Evolutionary conservation across 176 grass and related monocot genomes (phyloP).

Genomic region (Zea mays): DNA sequence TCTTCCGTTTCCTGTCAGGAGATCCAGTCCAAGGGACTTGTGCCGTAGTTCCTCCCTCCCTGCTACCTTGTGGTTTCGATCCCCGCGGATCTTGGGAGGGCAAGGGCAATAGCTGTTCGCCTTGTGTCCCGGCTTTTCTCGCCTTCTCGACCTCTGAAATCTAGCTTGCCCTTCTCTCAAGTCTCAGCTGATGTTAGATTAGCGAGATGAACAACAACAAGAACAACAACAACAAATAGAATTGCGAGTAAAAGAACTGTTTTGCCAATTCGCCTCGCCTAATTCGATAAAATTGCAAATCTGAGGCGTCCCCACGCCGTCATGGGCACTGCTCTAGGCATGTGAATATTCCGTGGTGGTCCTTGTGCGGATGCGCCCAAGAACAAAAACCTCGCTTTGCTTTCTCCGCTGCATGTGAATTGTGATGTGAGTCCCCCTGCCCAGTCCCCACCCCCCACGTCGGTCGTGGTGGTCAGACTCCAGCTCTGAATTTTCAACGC

Average conservation of each 20-base stretch:
- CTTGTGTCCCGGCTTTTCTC: neutral
- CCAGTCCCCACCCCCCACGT: no score
- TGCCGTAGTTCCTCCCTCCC: neutral
- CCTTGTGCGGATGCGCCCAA: neutral
- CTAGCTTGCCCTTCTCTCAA: neutral
- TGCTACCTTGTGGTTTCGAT: neutral
- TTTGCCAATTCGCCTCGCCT: neutral
- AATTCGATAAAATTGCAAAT: neutral
- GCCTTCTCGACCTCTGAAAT: neutral
- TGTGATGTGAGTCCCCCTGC: neutral
- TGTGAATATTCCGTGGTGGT: conserved; percentile 29
- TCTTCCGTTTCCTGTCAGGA: neutral
- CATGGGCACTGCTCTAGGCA: neutral
- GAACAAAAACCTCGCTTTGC: neutral
- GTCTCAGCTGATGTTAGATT: no score
- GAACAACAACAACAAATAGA: no score
- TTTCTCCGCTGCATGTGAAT: conserved; percentile 20
- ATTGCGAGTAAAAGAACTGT: no score
- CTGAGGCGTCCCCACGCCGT: neutral
- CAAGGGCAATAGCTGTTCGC: neutral
- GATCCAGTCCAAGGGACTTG: neutral
- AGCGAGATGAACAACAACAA: no score
- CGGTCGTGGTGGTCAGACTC: neutral
- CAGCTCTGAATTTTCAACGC: neutral
- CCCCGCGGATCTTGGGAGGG: neutral